phyloP scores from a whole-genome alignment of 768 basidiomycete species.

The Suillus placidus region DNA sequence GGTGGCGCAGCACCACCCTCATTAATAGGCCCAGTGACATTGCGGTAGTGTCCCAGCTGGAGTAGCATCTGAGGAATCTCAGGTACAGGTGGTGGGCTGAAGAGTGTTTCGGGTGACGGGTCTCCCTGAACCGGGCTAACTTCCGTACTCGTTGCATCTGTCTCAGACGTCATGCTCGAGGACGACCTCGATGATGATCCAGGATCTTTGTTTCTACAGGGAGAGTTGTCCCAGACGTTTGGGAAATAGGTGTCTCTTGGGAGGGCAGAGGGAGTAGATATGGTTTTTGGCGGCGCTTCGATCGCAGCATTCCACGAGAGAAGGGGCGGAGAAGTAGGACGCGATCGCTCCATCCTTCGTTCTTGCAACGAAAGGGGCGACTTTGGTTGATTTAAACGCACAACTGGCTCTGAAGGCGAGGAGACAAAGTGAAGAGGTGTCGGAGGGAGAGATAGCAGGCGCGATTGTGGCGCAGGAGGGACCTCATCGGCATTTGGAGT shows the following conservation, averaged over 20 bases:
- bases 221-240: conserved; percentile 82
- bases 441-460: conserved; percentile 50
- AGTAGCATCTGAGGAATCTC: conserved; percentile 68
- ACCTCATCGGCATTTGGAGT: conserved; percentile 65
- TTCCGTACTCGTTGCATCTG: conserved; percentile 26
- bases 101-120: conserved; percentile 45
- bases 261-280: conserved; percentile 58
- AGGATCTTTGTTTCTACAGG: conserved; percentile 43
- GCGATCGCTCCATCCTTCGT: conserved; percentile 34
- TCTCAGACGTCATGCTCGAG: conserved; percentile 36
- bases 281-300: conserved; percentile 73
- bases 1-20: conserved; percentile 43
- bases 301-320: conserved; percentile 77
- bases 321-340: conserved; percentile 63
- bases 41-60: conserved; percentile 74
- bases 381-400: conserved; percentile 25
- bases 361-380: conserved; percentile 21
- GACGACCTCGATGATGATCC: conserved; percentile 39
- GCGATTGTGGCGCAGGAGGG: conserved; percentile 62
- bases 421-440: conserved; percentile 30
- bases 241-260: conserved; percentile 79
- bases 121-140: conserved; percentile 19
- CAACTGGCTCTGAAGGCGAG: conserved; percentile 22
- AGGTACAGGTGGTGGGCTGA: conserved; percentile 59
- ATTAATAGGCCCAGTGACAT: conserved; percentile 51